Evolutionary conservation across 495 filamentous ascomycete species (phyloP).

Genomic region (Hypoxylon lienhwacheense): DNA sequence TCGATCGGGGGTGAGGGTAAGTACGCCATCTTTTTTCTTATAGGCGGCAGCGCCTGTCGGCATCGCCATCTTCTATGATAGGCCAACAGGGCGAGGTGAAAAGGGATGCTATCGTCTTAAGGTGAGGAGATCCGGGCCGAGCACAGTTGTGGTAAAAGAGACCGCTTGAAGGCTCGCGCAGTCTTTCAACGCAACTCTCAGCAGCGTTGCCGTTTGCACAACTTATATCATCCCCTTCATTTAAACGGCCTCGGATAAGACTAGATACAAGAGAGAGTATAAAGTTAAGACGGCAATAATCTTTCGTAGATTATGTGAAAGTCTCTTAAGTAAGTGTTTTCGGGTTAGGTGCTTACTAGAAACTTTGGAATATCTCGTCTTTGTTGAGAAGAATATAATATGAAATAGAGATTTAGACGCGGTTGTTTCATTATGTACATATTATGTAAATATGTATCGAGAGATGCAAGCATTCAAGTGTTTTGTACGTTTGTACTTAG

Average conservation of each 20-base stretch:
- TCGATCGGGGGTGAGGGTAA: slow-evolving; percentile 70
- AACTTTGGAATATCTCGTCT: not conserved
- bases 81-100: not conserved
- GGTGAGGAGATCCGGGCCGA: not conserved
- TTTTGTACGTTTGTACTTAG: not conserved
- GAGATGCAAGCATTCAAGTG: not conserved
- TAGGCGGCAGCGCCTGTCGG: slow-evolving; percentile 74
- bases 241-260: too few species aligned
- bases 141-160: too few species aligned
- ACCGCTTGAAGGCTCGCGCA: too few species aligned
- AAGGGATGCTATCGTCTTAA: not conserved
- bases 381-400: not conserved
- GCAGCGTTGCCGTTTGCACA: too few species aligned
- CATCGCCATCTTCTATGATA: slow-evolving; percentile 53
- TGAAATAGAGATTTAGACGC: not conserved
- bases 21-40: slow-evolving; percentile 94
- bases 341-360: not conserved
- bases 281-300: not conserved
- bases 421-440: not conserved
- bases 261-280: too few species aligned
- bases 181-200: too few species aligned
- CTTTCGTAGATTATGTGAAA: not conserved
- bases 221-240: too few species aligned
- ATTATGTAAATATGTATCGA: too few species aligned
- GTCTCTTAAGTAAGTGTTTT: not conserved